Conservation (phyloP, 176 grass and related monocot genomes). For the Juncus inflexus region DNA sequence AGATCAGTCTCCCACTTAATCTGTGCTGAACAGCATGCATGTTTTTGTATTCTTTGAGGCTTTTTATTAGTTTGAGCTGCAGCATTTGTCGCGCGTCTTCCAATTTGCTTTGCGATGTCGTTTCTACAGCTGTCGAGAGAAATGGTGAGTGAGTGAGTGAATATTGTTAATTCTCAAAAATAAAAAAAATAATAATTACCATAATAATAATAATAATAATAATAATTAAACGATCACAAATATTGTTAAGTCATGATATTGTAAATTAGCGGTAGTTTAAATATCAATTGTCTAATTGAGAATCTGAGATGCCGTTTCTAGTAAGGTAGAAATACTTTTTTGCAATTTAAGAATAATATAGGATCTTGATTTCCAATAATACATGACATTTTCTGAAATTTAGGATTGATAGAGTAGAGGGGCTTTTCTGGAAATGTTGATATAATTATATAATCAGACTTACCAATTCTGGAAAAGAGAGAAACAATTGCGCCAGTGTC, state of each 20-base stretch:
- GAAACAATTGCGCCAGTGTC: constrained; percentile 84
- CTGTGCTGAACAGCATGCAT: constrained; percentile 78
- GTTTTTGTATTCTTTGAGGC: constrained; percentile 88
- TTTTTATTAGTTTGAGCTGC: constrained; percentile 80
- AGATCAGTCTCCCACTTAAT: constrained; percentile 77
- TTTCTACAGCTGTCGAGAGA: constrained; percentile 70
- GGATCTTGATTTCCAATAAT: too few species aligned
- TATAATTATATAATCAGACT: constrained; percentile 18
- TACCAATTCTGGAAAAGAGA: constrained; percentile 68
- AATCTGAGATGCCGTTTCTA: too few species aligned
- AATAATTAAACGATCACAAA: too few species aligned
- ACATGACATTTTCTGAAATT: too few species aligned
- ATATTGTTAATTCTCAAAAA: too few species aligned
- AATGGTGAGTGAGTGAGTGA: not conserved
- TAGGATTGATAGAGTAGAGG: not conserved
- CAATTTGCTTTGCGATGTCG: constrained; percentile 78
- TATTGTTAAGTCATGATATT: too few species aligned
- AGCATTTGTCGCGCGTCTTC: constrained; percentile 88
- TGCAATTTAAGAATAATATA: too few species aligned
- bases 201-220: too few species aligned
- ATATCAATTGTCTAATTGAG: too few species aligned
- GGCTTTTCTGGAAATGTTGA: not conserved
- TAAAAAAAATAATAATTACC: too few species aligned
- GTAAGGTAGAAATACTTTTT: too few species aligned
- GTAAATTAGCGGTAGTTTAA: too few species aligned